Percentiles rank a stretch among this genome's conserved stretches.
These are phyloP conservation scores for Fusarium armeniacum DNA, from an alignment of 2,329 filamentous ascomycete genomes.

Conservation along the genomic window DNA sequence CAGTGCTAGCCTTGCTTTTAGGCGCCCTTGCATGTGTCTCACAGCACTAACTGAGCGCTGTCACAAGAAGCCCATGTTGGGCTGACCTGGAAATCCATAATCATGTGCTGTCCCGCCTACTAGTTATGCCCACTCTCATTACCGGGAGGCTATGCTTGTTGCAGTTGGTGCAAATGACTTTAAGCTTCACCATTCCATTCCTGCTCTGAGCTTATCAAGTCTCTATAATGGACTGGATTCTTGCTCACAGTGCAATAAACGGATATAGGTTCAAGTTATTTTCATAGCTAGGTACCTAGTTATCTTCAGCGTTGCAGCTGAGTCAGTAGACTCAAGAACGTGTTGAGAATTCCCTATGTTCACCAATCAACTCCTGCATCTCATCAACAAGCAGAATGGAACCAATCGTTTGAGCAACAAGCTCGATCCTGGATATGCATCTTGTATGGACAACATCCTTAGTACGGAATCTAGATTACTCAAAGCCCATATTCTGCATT, in stretches of 20 bases:
- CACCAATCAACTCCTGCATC: not conserved
- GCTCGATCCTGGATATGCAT: not conserved
- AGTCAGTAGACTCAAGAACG: not conserved
- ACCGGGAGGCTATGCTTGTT: not conserved
- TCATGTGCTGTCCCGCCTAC: not conserved
- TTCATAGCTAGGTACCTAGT: no score
- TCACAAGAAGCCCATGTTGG: not conserved
- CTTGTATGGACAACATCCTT: not conserved
- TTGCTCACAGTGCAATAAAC: not conserved
- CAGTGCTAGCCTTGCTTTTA: not conserved
- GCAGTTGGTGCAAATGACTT: not conserved
- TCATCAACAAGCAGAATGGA: not conserved
- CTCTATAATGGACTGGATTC: not conserved
- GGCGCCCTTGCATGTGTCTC: not conserved
- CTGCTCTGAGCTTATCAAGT: no score
- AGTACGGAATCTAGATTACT: no score
- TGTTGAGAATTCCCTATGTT: not conserved
- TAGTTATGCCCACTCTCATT: not conserved
- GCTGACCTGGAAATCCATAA: not conserved
- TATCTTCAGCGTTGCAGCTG: accelerated
- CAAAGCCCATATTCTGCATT: no score
- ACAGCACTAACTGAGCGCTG: not conserved
- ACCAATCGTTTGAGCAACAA: not conserved
- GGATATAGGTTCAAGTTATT: not conserved
- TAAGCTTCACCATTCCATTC: not conserved